phyloP scores from a whole-genome alignment of 208 protist species.

The Acanthamoeba culbertsoni region DNA sequence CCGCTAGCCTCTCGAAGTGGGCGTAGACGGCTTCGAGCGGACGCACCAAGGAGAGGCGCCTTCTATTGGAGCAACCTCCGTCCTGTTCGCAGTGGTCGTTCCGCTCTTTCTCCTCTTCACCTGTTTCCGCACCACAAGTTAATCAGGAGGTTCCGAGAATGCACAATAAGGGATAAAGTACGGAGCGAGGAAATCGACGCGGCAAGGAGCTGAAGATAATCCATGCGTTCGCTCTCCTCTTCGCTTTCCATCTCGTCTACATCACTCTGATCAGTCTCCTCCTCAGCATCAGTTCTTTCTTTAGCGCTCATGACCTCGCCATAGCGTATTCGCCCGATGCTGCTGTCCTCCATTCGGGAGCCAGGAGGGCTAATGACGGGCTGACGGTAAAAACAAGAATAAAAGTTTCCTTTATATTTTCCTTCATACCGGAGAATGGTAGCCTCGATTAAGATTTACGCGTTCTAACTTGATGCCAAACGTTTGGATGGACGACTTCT shows the following conservation, averaged over 20 bases:
- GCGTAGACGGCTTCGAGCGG: constrained; percentile 22
- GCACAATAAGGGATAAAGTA: not conserved
- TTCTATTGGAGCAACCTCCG: no score
- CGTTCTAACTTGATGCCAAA: no score
- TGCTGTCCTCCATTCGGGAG: no score
- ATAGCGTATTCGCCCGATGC: not conserved
- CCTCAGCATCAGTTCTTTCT: no score
- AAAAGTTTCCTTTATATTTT: no score
- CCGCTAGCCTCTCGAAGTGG: not conserved
- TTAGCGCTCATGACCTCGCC: not conserved
- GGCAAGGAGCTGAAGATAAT: not conserved
- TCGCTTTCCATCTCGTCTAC: not conserved
- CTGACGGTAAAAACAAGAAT: no score
- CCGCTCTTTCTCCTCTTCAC: not conserved
- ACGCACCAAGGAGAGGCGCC: no score
- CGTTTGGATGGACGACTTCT: no score
- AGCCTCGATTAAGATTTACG: no score
- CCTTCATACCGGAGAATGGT: no score
- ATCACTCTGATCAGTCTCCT: not conserved
- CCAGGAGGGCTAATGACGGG: no score
- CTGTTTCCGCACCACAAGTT: not conserved
- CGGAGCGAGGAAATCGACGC: not conserved
- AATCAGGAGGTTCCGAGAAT: not conserved
- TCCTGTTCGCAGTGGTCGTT: not conserved
- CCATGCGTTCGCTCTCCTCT: not conserved